These are phyloP conservation scores for Starmerella bacillaris DNA, from an alignment of 805 yeast genomes.

Conservation along the genomic window DNA sequence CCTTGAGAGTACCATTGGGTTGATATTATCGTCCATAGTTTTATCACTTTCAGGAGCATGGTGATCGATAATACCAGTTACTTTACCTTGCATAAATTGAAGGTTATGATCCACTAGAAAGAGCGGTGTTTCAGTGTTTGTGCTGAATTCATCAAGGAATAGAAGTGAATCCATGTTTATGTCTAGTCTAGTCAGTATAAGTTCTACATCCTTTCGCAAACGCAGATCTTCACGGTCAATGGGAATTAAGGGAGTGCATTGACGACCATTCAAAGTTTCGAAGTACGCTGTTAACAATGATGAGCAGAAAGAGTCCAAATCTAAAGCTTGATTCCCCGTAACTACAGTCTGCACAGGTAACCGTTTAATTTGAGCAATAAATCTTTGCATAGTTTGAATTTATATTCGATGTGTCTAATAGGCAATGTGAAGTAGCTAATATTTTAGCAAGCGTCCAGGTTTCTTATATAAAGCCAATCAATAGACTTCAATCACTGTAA, in stretches of 20 bases:
- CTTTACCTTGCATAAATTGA: constrained; percentile 27
- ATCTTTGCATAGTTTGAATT: background rate
- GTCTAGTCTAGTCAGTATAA: constrained; percentile 31
- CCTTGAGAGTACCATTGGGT: constrained; percentile 43
- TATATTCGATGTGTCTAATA: no score
- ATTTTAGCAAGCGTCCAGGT: no score
- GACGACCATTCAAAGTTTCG: constrained; percentile 12
- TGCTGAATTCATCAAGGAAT: constrained; percentile 43
- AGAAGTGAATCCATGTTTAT: constrained; percentile 35
- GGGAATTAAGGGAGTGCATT: constrained; percentile 54
- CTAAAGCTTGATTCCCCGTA: constrained; percentile 73
- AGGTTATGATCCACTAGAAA: constrained; percentile 54
- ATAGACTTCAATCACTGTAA: no score
- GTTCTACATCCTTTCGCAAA: constrained; percentile 53
- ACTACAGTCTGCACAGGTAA: constrained; percentile 26
- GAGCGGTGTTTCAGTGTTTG: constrained; percentile 27
- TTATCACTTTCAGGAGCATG: constrained; percentile 31
- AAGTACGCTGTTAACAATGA: constrained; percentile 59
- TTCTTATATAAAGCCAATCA: no score
- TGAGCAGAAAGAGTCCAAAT: constrained; percentile 71
- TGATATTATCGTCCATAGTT: constrained; percentile 24
- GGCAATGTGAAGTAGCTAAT: no score
- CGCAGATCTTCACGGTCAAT: constrained; percentile 47
- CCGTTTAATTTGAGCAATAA: background rate
- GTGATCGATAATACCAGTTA: constrained; percentile 58